Conservation (phyloP, 1,139 yeast genomes). For the Kodamaea sp. region DNA sequence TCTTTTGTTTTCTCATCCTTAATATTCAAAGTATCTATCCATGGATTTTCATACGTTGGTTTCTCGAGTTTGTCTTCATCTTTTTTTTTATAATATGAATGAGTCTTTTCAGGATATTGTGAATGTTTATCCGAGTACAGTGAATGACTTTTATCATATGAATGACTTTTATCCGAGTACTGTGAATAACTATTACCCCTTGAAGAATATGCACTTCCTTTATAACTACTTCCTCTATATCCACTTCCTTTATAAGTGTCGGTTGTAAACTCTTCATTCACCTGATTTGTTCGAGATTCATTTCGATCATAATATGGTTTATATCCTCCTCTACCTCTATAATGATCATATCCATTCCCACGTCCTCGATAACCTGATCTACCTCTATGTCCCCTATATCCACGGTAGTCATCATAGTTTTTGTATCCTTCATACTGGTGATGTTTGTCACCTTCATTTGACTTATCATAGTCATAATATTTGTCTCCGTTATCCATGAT, state of each 20-base stretch:
- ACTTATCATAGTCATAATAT: no score
- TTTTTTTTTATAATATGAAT: background rate
- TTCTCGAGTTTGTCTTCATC: background rate
- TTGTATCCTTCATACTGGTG: no score
- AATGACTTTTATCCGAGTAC: no score
- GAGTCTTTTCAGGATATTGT: no score
- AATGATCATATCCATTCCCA: background rate
- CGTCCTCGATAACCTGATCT: background rate
- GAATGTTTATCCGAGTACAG: no score
- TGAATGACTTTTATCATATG: no score
- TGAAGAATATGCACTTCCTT: background rate
- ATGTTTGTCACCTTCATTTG: no score
- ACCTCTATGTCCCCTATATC: background rate
- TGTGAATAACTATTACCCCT: no score
- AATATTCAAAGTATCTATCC: constrained; percentile 20
- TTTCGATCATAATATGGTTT: constrained; percentile 1
- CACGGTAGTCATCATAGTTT: no score
- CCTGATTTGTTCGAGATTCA: background rate
- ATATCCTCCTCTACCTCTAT: constrained; percentile 11
- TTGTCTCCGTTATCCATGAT: no score
- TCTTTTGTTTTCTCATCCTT: constrained; percentile 17
- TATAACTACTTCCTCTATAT: constrained; percentile 1
- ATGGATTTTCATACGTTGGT: constrained; percentile 15
- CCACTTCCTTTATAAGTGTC: constrained; percentile 3
- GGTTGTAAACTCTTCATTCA: background rate